Evolutionary conservation across 225 moss, liverwort and hornwort species (phyloP).

Genomic region (Ulota crispa): DNA sequence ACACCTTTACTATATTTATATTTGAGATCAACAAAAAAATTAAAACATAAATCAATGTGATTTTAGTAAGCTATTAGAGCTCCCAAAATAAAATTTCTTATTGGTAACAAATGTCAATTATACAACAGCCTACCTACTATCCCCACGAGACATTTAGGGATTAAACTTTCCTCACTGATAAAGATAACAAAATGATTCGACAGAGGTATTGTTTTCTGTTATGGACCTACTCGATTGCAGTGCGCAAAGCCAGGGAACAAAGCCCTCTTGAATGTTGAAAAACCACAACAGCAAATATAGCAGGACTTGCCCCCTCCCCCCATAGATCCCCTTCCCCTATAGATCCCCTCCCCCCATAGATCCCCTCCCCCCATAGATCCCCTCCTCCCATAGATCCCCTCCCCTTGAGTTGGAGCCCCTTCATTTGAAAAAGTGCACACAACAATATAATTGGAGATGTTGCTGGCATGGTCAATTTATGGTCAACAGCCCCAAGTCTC

Average conservation of each 20-base stretch:
- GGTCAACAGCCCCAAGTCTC: not conserved
- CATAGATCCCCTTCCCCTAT: not conserved
- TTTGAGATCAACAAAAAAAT: too few species aligned
- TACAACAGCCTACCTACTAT: too few species aligned
- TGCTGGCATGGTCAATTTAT: not conserved
- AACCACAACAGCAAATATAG: not conserved
- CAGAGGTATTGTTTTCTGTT: not conserved
- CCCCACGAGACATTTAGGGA: too few species aligned
- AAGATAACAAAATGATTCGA: not conserved
- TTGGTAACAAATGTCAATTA: too few species aligned
- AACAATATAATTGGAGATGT: conserved; percentile 6
- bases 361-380: not conserved
- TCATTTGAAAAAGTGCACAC: conserved; percentile 14
- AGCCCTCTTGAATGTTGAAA: not conserved
- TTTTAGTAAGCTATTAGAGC: too few species aligned
- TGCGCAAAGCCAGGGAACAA: not conserved
- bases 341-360: not conserved
- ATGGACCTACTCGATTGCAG: not conserved
- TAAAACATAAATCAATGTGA: too few species aligned
- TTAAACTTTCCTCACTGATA: too few species aligned
- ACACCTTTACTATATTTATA: too few species aligned
- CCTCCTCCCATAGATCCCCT: not conserved
- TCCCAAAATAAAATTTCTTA: too few species aligned
- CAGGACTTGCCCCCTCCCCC: not conserved
- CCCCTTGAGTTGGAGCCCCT: not conserved